phyloP scores from a whole-genome alignment of 345 rosid species.

The Linum tenue region DNA sequence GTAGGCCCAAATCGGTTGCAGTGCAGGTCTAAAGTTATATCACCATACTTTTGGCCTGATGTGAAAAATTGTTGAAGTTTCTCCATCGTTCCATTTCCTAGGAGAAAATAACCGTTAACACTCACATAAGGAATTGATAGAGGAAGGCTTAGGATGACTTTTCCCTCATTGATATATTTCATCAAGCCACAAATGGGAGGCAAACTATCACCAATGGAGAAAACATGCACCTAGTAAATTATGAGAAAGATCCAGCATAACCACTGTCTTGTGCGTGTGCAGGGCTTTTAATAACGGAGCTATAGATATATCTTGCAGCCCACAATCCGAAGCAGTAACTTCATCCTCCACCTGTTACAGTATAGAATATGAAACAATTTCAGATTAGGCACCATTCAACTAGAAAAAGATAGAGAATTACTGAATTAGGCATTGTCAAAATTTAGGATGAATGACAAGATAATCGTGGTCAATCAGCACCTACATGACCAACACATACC shows the following conservation, averaged over 20 bases:
- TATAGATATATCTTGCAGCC: constrained; percentile 81
- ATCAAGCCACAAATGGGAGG: background rate
- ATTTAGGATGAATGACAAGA: background rate
- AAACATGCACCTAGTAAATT: constrained; percentile 60
- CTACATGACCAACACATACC: constrained; percentile 29
- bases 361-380: constrained; percentile 11
- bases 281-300: constrained; percentile 73
- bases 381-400: background rate
- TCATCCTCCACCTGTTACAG: constrained; percentile 75
- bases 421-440: background rate
- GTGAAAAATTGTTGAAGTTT: constrained; percentile 62
- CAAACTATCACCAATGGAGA: background rate
- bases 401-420: background rate
- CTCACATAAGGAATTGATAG: constrained; percentile 7
- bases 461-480: constrained; percentile 5
- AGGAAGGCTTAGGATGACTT: background rate
- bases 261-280: constrained; percentile 53
- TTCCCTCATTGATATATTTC: background rate
- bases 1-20: constrained; percentile 94
- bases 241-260: constrained; percentile 75
- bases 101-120: constrained; percentile 20
- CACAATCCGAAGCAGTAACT: constrained; percentile 66
- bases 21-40: constrained; percentile 82
- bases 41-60: constrained; percentile 69
- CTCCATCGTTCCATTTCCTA: constrained; percentile 96